Conservation (phyloP, 208 protist genomes). For the Leptomonas pyrrhocoris region DNA sequence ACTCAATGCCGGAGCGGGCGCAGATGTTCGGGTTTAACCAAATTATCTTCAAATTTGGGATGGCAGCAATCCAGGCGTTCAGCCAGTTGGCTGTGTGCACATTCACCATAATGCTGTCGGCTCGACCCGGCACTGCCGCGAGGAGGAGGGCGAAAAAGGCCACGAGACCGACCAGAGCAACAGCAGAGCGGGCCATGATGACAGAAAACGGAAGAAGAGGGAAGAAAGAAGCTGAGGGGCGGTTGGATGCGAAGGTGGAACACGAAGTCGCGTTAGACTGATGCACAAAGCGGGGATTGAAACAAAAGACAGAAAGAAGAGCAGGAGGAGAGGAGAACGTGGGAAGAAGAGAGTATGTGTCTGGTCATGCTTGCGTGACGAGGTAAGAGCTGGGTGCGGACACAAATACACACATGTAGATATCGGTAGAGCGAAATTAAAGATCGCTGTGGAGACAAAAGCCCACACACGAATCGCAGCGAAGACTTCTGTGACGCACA, state of each 20-base stretch:
- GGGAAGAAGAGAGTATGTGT: too few relatives aligned
- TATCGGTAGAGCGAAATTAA: too few relatives aligned
- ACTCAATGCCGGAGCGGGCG: slow-evolving; percentile 24
- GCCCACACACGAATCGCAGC: too few relatives aligned
- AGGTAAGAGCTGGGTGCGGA: too few relatives aligned
- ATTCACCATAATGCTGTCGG: slow-evolving; percentile 16
- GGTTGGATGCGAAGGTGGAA: neutral
- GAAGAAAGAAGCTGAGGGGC: neutral
- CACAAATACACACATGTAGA: too few relatives aligned
- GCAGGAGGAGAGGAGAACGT: too few relatives aligned
- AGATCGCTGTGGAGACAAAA: too few relatives aligned
- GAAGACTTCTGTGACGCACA: too few relatives aligned
- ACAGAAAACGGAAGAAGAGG: neutral
- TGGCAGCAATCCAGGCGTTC: slow-evolving; percentile 15
- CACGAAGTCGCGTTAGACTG: neutral
- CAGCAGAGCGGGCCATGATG: slow-evolving; percentile 10
- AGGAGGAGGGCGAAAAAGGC: slow-evolving; percentile 12
- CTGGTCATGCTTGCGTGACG: too few relatives aligned
- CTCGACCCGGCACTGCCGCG: slow-evolving; percentile 6
- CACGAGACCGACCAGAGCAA: slow-evolving; percentile 7
- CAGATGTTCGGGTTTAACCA: slow-evolving; percentile 27
- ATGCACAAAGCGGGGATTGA: too few relatives aligned
- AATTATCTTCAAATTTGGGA: slow-evolving; percentile 27
- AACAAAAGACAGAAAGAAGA: too few relatives aligned
- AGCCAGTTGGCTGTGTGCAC: slow-evolving; percentile 2